Conservation (phyloP, 2,329 filamentous ascomycete species). For the Xylariaceae sp. region DNA sequence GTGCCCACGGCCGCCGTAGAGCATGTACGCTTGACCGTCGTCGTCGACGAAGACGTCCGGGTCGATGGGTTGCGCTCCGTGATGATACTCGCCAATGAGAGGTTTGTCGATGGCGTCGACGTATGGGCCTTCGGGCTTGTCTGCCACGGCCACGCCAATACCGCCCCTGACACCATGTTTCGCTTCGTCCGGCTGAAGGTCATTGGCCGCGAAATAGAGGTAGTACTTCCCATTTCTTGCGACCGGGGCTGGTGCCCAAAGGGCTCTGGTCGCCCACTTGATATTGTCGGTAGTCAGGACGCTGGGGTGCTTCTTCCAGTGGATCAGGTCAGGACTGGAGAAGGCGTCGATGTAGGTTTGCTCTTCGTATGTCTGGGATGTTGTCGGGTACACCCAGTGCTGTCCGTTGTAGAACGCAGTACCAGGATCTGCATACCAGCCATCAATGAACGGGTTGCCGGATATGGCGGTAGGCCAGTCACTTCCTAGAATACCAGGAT, state of each 20-base stretch:
- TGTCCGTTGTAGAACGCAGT: slow-evolving; percentile 40
- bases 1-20: slow-evolving; percentile 41
- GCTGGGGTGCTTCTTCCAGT: slow-evolving; percentile 44
- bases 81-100: slow-evolving; percentile 39
- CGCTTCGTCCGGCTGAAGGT: slow-evolving; percentile 35
- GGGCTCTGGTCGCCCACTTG: slow-evolving; percentile 41
- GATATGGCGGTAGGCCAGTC: slow-evolving; percentile 38
- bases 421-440: slow-evolving; percentile 49
- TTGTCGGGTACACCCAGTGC: slow-evolving; percentile 47
- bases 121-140: slow-evolving; percentile 37
- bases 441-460: slow-evolving; percentile 44
- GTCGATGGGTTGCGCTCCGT: slow-evolving; percentile 45
- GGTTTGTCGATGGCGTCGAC: slow-evolving; percentile 39
- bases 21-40: slow-evolving; percentile 38
- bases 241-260: slow-evolving; percentile 46
- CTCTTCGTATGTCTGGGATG: slow-evolving; percentile 39
- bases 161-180: slow-evolving; percentile 33
- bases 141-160: slow-evolving; percentile 39
- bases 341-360: slow-evolving; percentile 49
- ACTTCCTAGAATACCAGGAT: slow-evolving; percentile 10
- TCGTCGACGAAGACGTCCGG: slow-evolving; percentile 41
- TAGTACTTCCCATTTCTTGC: slow-evolving; percentile 42
- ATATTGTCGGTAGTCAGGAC: slow-evolving; percentile 38
- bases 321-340: slow-evolving; percentile 43
- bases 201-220: slow-evolving; percentile 47